Percentiles rank a stretch among this genome's conserved stretches.
Conservation (phyloP, 139 green algal species). For the Cymbomonas tetramitiformis region DNA sequence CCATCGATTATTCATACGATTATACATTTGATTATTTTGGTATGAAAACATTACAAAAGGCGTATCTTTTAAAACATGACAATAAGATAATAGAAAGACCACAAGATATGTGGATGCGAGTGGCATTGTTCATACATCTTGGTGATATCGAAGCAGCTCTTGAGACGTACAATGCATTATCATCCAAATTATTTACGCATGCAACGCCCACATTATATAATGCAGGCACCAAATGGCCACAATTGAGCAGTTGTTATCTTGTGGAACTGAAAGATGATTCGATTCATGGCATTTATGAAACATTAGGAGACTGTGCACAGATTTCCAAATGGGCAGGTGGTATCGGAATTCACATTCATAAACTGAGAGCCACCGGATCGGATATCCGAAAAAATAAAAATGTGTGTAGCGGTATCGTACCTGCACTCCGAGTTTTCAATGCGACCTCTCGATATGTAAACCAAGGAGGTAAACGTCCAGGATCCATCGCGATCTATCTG, state of each 20-base stretch:
- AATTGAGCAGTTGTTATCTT: constrained; percentile 92
- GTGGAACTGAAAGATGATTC: constrained; percentile 81
- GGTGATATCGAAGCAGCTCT: constrained; percentile 49
- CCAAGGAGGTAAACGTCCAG: constrained; percentile 92
- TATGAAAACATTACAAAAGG: constrained; percentile 97
- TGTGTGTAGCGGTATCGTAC: constrained; percentile 90
- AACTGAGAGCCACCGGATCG: constrained; percentile 74
- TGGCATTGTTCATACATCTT: constrained; percentile 87
- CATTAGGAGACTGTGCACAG: constrained; percentile 92
- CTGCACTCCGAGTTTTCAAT: constrained; percentile 98
- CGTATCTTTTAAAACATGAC: constrained; percentile 71
- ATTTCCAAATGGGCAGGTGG: constrained; percentile 90
- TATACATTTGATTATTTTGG: no score
- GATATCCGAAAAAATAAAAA: constrained; percentile 99
- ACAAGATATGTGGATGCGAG: constrained; percentile 99
- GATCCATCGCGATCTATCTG: constrained; percentile 72
- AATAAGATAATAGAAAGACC: constrained; percentile 84
- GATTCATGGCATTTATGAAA: constrained; percentile 98
- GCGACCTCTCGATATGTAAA: constrained; percentile 85
- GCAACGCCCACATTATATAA: constrained; percentile 97
- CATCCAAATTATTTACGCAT: constrained; percentile 58
- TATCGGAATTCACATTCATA: constrained; percentile 91
- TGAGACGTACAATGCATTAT: constrained; percentile 36
- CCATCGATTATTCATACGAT: no score
- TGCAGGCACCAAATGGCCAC: constrained; percentile 63